A percentile compares a stretch with the other conserved stretches of the same genome.
These are phyloP conservation scores for Populus tremula DNA, from an alignment of 345 rosid genomes.

Conservation along the genomic window DNA sequence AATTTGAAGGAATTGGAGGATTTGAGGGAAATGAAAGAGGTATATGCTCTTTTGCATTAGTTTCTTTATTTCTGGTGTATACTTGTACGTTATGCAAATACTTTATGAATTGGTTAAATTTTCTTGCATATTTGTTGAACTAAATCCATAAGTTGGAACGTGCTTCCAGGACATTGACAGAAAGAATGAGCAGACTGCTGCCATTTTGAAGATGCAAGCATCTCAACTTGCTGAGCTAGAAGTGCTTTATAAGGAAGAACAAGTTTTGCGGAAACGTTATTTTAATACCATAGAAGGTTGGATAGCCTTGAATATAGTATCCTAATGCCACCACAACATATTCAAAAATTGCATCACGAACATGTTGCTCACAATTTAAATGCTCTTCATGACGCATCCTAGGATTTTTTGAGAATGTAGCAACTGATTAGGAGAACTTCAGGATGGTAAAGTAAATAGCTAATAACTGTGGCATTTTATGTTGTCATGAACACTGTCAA, in stretches of 20 bases:
- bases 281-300: conserved; percentile 92
- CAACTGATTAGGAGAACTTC: background rate
- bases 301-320: background rate
- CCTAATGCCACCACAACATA: background rate
- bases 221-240: conserved; percentile 89
- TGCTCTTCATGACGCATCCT: background rate
- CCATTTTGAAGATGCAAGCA: conserved; percentile 92
- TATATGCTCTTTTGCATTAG: conserved; percentile 10
- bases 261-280: conserved; percentile 75
- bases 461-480: background rate
- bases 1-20: conserved; percentile 85
- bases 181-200: conserved; percentile 96
- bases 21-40: conserved; percentile 95
- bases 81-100: background rate
- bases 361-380: background rate
- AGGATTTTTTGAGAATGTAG: background rate
- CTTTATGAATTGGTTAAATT: background rate
- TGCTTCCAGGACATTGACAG: conserved; percentile 80
- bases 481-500: background rate
- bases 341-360: background rate
- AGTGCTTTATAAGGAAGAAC: conserved; percentile 84
- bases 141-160: background rate
- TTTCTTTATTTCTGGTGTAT: background rate
- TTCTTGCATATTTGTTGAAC: background rate
- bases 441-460: background rate